Conservation (phyloP, 805 yeast genomes). For the Ogataea pignaliae region DNA sequence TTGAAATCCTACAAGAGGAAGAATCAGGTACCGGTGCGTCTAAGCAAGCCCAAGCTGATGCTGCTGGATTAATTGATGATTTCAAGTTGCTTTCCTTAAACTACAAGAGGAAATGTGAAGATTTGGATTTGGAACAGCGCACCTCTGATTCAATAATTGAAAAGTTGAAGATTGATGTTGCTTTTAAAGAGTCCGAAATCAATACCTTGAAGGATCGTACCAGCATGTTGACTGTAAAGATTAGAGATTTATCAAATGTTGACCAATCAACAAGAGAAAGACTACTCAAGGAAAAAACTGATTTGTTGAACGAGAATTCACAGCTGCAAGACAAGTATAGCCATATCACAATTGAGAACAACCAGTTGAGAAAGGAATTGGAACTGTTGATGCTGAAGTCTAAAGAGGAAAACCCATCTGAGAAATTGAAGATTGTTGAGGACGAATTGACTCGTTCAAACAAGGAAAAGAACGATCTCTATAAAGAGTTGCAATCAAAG, state of each 20-base stretch:
- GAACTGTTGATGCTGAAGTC: constrained; percentile 14
- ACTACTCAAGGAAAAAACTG: constrained; percentile 34
- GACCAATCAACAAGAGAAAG: constrained; percentile 22
- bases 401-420: not conserved
- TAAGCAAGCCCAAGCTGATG: constrained; percentile 6
- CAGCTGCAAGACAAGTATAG: constrained; percentile 36
- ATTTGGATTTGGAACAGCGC: constrained; percentile 19
- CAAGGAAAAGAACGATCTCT: constrained; percentile 10
- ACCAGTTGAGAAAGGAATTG: constrained; percentile 31
- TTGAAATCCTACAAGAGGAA: constrained; percentile 7
- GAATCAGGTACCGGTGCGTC: not conserved
- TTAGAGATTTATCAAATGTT: constrained; percentile 29
- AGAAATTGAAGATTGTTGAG: constrained; percentile 4
- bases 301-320: constrained; percentile 32
- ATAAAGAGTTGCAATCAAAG: constrained; percentile 8
- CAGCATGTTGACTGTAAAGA: constrained; percentile 16
- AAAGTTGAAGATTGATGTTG: constrained; percentile 15
- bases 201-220: constrained; percentile 26
- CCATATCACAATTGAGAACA: constrained; percentile 35
- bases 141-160: constrained; percentile 7
- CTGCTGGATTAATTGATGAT: constrained; percentile 33
- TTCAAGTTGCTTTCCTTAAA: constrained; percentile 33
- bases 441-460: constrained; percentile 12
- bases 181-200: constrained; percentile 35
- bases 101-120: constrained; percentile 26